Percentiles rank a stretch among this genome's conserved stretches.
phyloP scores from a whole-genome alignment of 2,329 filamentous ascomycete species.

The Emmonsiellopsis sp. region DNA sequence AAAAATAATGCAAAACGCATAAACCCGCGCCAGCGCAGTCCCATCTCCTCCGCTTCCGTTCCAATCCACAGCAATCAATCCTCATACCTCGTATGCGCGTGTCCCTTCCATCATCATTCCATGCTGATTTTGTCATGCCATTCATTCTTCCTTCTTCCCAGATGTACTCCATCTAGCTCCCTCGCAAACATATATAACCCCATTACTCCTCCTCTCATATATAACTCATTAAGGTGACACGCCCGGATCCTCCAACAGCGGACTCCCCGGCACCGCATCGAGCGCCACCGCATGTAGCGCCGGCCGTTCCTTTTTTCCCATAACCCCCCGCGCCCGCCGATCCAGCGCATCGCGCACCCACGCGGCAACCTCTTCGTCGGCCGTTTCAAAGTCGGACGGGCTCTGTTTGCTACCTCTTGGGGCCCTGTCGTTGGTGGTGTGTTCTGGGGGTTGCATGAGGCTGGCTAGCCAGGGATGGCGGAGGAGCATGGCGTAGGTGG shows the following conservation, averaged over 20 bases:
- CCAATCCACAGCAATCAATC: too few species aligned
- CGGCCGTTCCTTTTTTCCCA: constrained; percentile 53
- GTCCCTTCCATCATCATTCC: too few species aligned
- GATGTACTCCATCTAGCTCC: too few species aligned
- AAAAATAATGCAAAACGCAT: constrained; percentile 7
- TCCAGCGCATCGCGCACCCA: constrained; percentile 73
- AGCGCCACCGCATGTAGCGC: constrained; percentile 81
- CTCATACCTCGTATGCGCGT: too few species aligned
- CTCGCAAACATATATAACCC: too few species aligned
- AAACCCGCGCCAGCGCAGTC: constrained; percentile 6
- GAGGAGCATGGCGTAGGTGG: constrained; percentile 84
- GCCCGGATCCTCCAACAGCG: constrained; percentile 21
- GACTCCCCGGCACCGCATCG: constrained; percentile 51
- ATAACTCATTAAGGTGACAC: background rate
- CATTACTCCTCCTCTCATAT: too few species aligned
- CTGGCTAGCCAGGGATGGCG: constrained; percentile 79
- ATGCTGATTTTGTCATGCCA: too few species aligned
- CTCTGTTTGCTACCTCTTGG: constrained; percentile 22
- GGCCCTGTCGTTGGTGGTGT: constrained; percentile 27
- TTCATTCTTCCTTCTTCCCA: too few species aligned
- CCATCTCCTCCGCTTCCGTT: background rate
- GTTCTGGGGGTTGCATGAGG: constrained; percentile 60
- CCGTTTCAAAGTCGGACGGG: constrained; percentile 35
- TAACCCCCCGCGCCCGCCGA: constrained; percentile 51
- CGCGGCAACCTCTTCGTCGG: constrained; percentile 72